Evolutionary conservation across 805 yeast species (phyloP).

Genomic region (Kuraishia capsulata): DNA sequence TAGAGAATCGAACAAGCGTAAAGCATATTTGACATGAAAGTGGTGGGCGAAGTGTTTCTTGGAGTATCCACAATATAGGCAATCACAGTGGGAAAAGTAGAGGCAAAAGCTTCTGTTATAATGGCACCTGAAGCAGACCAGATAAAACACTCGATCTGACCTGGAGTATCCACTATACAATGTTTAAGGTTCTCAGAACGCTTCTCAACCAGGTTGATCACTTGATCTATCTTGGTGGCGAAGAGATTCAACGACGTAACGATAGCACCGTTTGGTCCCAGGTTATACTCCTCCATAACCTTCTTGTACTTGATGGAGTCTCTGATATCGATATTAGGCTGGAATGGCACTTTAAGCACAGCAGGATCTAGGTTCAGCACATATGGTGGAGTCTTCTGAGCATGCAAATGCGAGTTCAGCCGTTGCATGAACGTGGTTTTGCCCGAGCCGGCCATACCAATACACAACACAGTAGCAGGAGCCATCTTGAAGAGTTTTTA

Average conservation of each 20-base stretch:
- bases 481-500: too few relatives aligned
- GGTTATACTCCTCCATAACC: conserved; percentile 90
- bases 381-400: conserved; percentile 70
- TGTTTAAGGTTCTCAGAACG: conserved; percentile 50
- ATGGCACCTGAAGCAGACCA: conserved; percentile 98
- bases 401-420: conserved; percentile 78
- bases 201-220: conserved; percentile 75
- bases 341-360: conserved; percentile 86
- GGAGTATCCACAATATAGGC: conserved; percentile 98
- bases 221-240: conserved; percentile 94
- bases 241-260: conserved; percentile 90
- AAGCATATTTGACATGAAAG: conserved; percentile 96
- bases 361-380: conserved; percentile 96
- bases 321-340: conserved; percentile 89
- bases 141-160: conserved; percentile 96
- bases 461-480: conserved; percentile 28
- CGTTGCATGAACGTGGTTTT: conserved; percentile 98
- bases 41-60: conserved; percentile 86
- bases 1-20: conserved; percentile 96
- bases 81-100: conserved; percentile 89
- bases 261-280: conserved; percentile 98
- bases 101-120: conserved; percentile 93
- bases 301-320: conserved; percentile 93
- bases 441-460: conserved; percentile 63
- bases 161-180: conserved; percentile 93